Evolutionary conservation across 148 eudicot genomes (phyloP).

Genomic region (Rhododendron henanense): DNA sequence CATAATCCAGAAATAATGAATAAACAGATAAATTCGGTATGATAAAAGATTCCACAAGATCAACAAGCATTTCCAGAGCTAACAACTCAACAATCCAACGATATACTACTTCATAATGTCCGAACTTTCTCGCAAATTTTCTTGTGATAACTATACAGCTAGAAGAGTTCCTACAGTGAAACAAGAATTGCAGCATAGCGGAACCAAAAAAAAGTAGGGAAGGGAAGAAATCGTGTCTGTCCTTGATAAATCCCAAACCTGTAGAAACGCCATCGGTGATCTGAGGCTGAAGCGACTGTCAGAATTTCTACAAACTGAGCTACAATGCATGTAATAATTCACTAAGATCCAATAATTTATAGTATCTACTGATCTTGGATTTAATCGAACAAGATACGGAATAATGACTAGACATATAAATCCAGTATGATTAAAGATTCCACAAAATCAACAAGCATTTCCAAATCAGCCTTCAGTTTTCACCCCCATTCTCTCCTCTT

Average conservation of each 20-base stretch:
- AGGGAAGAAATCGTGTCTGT: not conserved
- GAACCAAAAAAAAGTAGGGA: not conserved
- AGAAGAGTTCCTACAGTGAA: not conserved
- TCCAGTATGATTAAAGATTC: no score
- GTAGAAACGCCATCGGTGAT: not conserved
- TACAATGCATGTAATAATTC: not conserved
- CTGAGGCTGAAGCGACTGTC: not conserved
- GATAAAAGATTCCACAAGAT: no score
- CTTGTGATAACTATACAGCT: not conserved
- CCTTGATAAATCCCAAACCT: not conserved
- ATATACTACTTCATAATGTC: no score
- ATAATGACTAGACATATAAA: not conserved
- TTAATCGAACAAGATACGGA: not conserved
- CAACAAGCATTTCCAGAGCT: no score
- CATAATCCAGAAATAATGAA: no score
- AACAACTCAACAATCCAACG: no score
- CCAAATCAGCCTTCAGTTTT: not conserved
- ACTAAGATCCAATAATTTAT: not conserved
- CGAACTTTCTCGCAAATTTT: no score
- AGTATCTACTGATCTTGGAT: not conserved
- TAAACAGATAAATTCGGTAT: no score
- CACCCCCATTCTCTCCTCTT: not conserved
- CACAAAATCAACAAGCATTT: not conserved
- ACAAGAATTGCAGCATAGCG: not conserved
- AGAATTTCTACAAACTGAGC: not conserved